Conservation (phyloP, 495 filamentous ascomycete genomes). For the Aspergillus sparsus region DNA sequence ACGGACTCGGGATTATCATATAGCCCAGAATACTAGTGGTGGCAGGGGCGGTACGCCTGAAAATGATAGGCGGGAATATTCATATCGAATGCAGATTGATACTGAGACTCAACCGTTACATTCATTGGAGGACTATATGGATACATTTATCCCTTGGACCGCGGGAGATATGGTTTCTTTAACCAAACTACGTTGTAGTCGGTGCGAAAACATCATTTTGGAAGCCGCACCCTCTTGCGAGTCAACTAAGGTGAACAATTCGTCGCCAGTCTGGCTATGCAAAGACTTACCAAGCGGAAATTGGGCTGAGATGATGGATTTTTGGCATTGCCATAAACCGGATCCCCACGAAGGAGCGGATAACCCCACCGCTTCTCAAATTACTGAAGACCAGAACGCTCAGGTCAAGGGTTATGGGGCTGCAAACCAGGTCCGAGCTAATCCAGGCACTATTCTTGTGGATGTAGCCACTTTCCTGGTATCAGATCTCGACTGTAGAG, state of each 20-base stretch:
- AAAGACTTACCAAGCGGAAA: conserved; percentile 94
- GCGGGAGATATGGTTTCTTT: conserved; percentile 59
- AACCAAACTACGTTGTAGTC: conserved; percentile 63
- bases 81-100: conserved; percentile 71
- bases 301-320: conserved; percentile 99
- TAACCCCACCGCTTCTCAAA: conserved; percentile 30
- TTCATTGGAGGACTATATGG: conserved; percentile 30
- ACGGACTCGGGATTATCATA: not conserved
- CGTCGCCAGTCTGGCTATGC: conserved; percentile 58
- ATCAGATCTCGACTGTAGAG: conserved; percentile 60
- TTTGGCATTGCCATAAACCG: conserved; percentile 99
- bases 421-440: conserved; percentile 64
- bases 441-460: conserved; percentile 68
- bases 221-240: conserved; percentile 13
- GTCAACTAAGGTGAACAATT: not conserved
- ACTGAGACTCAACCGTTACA: conserved; percentile 31
- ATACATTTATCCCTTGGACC: conserved; percentile 68
- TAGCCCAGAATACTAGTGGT: not conserved
- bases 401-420: conserved; percentile 74
- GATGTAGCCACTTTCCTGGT: conserved; percentile 77
- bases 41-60: conserved; percentile 5
- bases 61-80: conserved; percentile 35
- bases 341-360: conserved; percentile 47
- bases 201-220: conserved; percentile 50
- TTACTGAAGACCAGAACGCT: conserved; percentile 42